A percentile compares a stretch with the other conserved stretches of the same genome.
Conservation (phyloP, 192 early-diverging fungal genomes). For the Irineochytrium annulatum region DNA sequence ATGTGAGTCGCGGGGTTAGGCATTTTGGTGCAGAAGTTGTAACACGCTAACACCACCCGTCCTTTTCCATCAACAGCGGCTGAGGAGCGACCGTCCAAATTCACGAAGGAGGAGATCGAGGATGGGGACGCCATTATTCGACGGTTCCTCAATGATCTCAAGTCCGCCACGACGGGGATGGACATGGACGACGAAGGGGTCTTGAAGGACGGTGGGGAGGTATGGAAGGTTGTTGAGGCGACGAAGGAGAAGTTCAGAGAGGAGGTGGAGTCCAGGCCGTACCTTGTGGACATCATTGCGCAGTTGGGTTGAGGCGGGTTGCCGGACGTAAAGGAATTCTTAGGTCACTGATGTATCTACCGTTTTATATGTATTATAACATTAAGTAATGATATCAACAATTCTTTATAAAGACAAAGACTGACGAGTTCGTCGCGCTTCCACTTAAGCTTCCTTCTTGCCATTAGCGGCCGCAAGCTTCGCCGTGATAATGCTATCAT, state of each 20-base stretch:
- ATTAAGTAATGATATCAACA: too few relatives aligned
- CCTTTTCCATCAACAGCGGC: slow-evolving; percentile 17
- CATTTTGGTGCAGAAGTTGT: neutral
- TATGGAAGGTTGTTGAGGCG: neutral
- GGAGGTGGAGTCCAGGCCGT: neutral
- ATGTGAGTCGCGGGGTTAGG: slow-evolving; percentile 32
- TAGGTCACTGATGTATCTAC: too few relatives aligned
- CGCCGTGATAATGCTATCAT: too few relatives aligned
- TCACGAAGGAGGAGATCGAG: slow-evolving; percentile 44
- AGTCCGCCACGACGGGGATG: neutral
- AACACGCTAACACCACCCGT: neutral
- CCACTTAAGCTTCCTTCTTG: too few relatives aligned
- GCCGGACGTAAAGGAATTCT: too few relatives aligned
- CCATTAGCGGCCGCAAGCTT: too few relatives aligned
- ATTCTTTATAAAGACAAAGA: too few relatives aligned
- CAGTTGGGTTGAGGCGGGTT: neutral
- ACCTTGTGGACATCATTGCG: slow-evolving; percentile 3
- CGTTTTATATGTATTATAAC: too few relatives aligned
- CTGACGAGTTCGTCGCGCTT: too few relatives aligned
- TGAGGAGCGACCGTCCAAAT: slow-evolving; percentile 27
- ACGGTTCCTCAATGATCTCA: slow-evolving; percentile 51
- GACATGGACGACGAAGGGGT: neutral
- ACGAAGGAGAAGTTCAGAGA: neutral
- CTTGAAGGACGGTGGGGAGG: neutral
- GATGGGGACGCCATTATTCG: slow-evolving; percentile 32